Evolutionary conservation across 768 basidiomycete species (phyloP).

Genomic region (Naganishia vishniacii): DNA sequence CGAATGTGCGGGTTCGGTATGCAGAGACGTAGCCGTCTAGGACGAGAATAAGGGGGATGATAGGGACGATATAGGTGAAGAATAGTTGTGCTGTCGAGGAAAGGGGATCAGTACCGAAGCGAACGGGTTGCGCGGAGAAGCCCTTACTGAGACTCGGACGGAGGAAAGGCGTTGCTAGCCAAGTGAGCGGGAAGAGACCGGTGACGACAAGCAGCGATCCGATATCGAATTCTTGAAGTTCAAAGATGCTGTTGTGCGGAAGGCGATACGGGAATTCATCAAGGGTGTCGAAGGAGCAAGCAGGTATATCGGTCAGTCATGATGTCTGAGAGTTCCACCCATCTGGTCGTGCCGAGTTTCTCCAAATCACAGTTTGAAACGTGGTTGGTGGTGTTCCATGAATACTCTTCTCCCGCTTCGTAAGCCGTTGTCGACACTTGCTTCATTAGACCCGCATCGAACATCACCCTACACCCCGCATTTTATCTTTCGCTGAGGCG

Average conservation of each 20-base stretch:
- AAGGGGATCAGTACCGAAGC: not conserved
- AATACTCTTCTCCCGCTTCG: no score
- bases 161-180: conserved; percentile 36
- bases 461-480: no score
- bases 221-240: conserved; percentile 39
- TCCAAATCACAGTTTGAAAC: no score
- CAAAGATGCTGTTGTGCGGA: conserved; percentile 37
- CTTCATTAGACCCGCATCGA: no score
- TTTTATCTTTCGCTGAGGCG: no score
- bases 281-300: not conserved
- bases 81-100: conserved; percentile 34
- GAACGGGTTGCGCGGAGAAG: not conserved
- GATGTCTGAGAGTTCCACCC: not conserved
- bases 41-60: conserved; percentile 41
- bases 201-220: conserved; percentile 34
- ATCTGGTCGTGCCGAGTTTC: no score
- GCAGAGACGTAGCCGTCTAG: conserved; percentile 42
- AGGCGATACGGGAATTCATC: not conserved
- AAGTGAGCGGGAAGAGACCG: conserved; percentile 33
- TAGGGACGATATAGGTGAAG: conserved; percentile 44
- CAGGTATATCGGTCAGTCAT: not conserved
- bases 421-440: no score
- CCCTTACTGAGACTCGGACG: conserved; percentile 33
- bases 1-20: conserved; percentile 35
- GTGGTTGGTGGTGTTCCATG: no score